phyloP scores from a whole-genome alignment of 1,284 basidiomycete genomes.

The Ceratobasidium sp. region DNA sequence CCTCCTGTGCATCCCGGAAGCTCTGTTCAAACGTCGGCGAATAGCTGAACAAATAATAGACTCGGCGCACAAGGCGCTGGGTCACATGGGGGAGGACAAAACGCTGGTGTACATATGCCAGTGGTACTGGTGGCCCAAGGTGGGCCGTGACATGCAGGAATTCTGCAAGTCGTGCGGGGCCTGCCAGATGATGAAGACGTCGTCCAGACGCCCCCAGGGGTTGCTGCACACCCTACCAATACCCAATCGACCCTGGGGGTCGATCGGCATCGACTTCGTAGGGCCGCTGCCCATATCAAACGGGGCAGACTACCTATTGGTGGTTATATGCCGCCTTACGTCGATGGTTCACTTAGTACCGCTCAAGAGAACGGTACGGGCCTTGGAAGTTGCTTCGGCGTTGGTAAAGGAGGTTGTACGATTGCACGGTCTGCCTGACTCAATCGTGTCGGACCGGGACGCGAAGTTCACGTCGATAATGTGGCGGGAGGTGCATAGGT shows the following conservation, averaged over 20 bases:
- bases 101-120: conserved; percentile 54
- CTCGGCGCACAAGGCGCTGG: not conserved
- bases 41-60: conserved; percentile 51
- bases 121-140: conserved; percentile 59
- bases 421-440: conserved; percentile 56
- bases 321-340: conserved; percentile 60
- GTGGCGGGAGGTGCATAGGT: conserved; percentile 59
- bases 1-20: conserved; percentile 18
- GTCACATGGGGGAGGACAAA: conserved; percentile 19
- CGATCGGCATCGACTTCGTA: conserved; percentile 63
- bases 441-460: conserved; percentile 30
- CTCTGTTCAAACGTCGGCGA: not conserved
- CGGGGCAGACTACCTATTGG: conserved; percentile 56
- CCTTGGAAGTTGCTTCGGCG: conserved; percentile 58
- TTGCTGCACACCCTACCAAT: conserved; percentile 57
- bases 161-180: conserved; percentile 55
- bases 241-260: conserved; percentile 58
- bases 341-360: conserved; percentile 59
- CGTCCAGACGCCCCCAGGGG: conserved; percentile 50
- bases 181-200: conserved; percentile 55
- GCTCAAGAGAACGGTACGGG: conserved; percentile 53
- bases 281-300: conserved; percentile 58
- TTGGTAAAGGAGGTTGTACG: not conserved
- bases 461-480: conserved; percentile 51
- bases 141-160: conserved; percentile 50